A percentile compares a stretch with the other conserved stretches of the same genome.
phyloP scores from a whole-genome alignment of 306 rosid species.

The Echinosophora koreensis region DNA sequence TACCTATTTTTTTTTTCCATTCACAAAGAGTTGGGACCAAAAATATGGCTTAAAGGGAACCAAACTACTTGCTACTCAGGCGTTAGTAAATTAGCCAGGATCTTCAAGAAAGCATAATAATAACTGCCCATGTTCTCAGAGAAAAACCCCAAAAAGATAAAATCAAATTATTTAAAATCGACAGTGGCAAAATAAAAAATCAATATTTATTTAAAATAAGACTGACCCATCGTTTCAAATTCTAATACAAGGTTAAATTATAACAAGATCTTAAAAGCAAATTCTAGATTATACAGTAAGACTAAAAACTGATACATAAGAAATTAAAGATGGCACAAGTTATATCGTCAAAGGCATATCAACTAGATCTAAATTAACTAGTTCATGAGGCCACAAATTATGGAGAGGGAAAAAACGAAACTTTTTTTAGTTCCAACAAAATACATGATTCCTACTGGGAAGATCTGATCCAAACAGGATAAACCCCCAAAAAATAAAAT shows the following conservation, averaged over 20 bases:
- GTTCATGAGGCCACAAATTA: background rate
- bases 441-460: background rate
- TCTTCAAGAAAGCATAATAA: too few relatives aligned
- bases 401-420: background rate
- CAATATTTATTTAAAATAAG: background rate
- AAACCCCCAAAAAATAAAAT: conserved; percentile 38
- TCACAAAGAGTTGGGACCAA: too few relatives aligned
- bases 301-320: background rate
- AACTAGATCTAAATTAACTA: conserved; percentile 35
- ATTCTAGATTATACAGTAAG: background rate
- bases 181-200: background rate
- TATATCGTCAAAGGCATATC: background rate
- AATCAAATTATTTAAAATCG: conserved; percentile 20
- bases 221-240: background rate
- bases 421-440: conserved; percentile 3
- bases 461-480: conserved; percentile 32
- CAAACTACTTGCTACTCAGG: too few relatives aligned
- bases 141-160: background rate
- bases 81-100: too few relatives aligned
- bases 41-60: too few relatives aligned
- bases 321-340: background rate
- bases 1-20: too few relatives aligned
- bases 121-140: background rate
- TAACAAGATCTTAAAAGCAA: background rate
- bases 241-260: background rate